Conservation (phyloP, 2,329 filamentous ascomycete species). For the Verruconis gallopava region DNA sequence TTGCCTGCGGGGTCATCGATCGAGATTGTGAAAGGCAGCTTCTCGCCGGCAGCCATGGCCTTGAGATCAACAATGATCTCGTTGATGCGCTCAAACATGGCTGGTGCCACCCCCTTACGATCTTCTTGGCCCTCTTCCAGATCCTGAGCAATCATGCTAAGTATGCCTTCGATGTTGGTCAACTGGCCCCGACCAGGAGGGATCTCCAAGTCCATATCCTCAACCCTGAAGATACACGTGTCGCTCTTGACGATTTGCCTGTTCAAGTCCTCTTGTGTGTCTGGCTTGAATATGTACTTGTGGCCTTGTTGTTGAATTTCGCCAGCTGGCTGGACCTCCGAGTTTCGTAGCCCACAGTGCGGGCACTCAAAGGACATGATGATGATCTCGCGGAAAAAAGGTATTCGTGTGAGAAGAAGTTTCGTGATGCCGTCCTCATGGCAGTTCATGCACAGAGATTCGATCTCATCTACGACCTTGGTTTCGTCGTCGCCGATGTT, state of each 20-base stretch:
- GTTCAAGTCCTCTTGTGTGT: conserved; percentile 58
- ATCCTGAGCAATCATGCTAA: conserved; percentile 66
- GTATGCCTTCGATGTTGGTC: conserved; percentile 82
- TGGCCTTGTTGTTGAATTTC: conserved; percentile 81
- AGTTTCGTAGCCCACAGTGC: conserved; percentile 79
- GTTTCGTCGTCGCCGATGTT: conserved; percentile 23
- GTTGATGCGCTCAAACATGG: conserved; percentile 65
- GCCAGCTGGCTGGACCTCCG: conserved; percentile 85
- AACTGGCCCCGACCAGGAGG: conserved; percentile 82
- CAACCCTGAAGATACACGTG: conserved; percentile 69
- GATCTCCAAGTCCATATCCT: conserved; percentile 87
- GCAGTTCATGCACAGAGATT: conserved; percentile 43
- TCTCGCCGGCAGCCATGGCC: conserved; percentile 61
- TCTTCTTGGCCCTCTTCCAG: conserved; percentile 70
- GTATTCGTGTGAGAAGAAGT: conserved; percentile 81
- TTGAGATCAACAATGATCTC: conserved; percentile 61
- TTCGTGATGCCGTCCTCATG: conserved; percentile 57
- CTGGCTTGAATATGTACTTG: conserved; percentile 71
- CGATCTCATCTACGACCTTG: conserved; percentile 40
- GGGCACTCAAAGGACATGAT: conserved; percentile 94
- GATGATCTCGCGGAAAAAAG: conserved; percentile 94
- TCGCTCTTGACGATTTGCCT: conserved; percentile 90
- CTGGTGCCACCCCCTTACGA: conserved; percentile 64
- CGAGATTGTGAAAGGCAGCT: conserved; percentile 77
- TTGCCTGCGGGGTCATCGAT: conserved; percentile 90